phyloP scores from a whole-genome alignment of 495 filamentous ascomycete species.

The Podospora fimiseda region DNA sequence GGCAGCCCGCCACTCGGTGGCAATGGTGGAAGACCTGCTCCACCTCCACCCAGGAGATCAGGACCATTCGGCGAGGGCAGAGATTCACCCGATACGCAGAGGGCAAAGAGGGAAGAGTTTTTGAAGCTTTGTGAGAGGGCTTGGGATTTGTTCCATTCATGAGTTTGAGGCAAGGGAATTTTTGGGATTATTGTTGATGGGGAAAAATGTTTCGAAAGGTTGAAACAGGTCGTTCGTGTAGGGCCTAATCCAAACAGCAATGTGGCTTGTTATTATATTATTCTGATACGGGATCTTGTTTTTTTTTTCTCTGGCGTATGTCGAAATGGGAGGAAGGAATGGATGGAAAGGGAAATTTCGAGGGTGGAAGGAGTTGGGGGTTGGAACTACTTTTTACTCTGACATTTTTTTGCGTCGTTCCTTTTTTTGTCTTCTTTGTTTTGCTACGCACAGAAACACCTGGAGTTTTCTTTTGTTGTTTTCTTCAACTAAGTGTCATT shows the following conservation, averaged over 20 bases:
- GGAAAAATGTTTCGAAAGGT: no score
- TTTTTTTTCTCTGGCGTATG: background rate
- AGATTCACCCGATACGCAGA: constrained; percentile 76
- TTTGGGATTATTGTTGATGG: background rate
- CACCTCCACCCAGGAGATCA: constrained; percentile 37
- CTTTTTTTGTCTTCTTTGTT: no score
- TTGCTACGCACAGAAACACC: no score
- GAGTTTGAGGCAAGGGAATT: constrained; percentile 19
- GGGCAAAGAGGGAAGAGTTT: constrained; percentile 92
- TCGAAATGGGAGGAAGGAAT: background rate
- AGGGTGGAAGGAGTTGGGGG: no score
- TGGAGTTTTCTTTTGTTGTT: no score
- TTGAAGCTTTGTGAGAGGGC: constrained; percentile 76
- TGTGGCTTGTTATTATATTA: background rate
- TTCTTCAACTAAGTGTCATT: no score
- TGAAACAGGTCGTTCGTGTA: no score
- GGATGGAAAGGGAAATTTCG: background rate
- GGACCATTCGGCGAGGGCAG: constrained; percentile 72
- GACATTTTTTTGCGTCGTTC: no score
- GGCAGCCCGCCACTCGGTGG: constrained; percentile 64
- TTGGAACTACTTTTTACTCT: no score
- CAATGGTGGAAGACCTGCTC: constrained; percentile 41
- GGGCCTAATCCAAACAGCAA: no score
- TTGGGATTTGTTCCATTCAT: constrained; percentile 97
- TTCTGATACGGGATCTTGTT: background rate